Evolutionary conservation across 176 grass and related monocot genomes (phyloP), one percentile per base, ranked within the genome.

Genomic region (Bonia amplexicaulis): DNA sequence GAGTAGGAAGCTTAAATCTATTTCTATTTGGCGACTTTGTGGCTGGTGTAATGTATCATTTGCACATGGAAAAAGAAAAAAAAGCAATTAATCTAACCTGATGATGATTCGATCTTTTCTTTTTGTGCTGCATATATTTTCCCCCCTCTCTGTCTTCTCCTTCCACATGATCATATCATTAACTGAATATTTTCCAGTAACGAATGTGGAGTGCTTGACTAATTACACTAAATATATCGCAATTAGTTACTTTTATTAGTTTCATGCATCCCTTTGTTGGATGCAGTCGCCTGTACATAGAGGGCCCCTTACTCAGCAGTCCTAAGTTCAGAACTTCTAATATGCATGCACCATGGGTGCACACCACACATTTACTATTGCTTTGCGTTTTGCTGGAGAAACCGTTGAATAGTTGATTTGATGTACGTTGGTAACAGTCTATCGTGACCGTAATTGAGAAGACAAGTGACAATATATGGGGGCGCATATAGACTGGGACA

Each of bases 61-160:
- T 91, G 71, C 90, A 91, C 27, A 60, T 85, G 60, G n/a, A 85
- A 89, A 79, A 70, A 73, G 29, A 64, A 41, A 46, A 70, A 87
- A 66, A 40, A 7, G 61, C 42, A 54, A n/a, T n/a, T n/a, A n/a
- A 88, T 87, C 76, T 82, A 57, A 85, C 64, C 47, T 52, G 46
- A 87, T 12, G 2, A 80, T 74, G 45, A 81, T 48, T 20, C n/a
- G n/a, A n/a, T n/a, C 51, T 46, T 54, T 83, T 84, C 16, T 42
- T 27, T 84, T 55, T 73, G 22, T 59, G 23, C 15, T 73, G 7
- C 19, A 76, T 52, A 7, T 73, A 39, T 26, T 4, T 37, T 37
- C 35, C 0, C 0, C 2, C 10, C 22, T 6, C 31, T 37, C 35
- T 37, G 35, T 37, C 35, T 37, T 62, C 14, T 39, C 35, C 19